A percentile compares a stretch with the other conserved stretches of the same genome.
phyloP scores from a whole-genome alignment of 148 eudicot genomes.

The Heliosperma pusillum region DNA sequence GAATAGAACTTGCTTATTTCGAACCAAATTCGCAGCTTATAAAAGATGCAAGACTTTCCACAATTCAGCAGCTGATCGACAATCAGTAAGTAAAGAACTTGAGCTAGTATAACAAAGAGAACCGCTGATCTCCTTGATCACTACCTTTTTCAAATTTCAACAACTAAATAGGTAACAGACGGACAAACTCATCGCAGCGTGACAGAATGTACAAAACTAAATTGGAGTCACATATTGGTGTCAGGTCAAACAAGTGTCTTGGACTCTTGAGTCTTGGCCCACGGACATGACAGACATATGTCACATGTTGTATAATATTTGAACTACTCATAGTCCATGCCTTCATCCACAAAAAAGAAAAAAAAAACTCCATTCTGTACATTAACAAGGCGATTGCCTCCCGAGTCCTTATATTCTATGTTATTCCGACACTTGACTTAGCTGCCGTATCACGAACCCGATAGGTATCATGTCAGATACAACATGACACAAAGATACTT shows the following conservation, averaged over 20 bases:
- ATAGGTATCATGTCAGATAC: too few relatives aligned
- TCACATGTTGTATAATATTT: not conserved
- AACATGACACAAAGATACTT: too few relatives aligned
- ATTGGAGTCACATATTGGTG: not conserved
- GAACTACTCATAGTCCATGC: not conserved
- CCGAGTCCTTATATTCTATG: too few relatives aligned
- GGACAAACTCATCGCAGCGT: not conserved
- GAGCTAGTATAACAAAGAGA: not conserved
- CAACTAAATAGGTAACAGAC: not conserved
- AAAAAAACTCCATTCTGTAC: not conserved
- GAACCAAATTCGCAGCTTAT: not conserved
- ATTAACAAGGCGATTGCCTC: not conserved
- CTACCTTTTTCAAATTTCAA: not conserved
- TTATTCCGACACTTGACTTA: too few relatives aligned
- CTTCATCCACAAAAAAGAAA: too few relatives aligned
- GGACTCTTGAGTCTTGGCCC: too few relatives aligned
- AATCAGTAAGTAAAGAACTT: not conserved
- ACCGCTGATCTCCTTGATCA: not conserved
- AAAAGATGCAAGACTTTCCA: not conserved
- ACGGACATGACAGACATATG: too few relatives aligned
- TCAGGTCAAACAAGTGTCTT: not conserved
- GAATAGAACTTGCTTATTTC: not conserved
- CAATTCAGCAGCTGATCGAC: not conserved
- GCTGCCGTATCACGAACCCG: too few relatives aligned
- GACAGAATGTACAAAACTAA: not conserved